Base-by-base conservation (phyloP, 352 stramenopile species). In the Globisporangium cystogenes region DNA sequence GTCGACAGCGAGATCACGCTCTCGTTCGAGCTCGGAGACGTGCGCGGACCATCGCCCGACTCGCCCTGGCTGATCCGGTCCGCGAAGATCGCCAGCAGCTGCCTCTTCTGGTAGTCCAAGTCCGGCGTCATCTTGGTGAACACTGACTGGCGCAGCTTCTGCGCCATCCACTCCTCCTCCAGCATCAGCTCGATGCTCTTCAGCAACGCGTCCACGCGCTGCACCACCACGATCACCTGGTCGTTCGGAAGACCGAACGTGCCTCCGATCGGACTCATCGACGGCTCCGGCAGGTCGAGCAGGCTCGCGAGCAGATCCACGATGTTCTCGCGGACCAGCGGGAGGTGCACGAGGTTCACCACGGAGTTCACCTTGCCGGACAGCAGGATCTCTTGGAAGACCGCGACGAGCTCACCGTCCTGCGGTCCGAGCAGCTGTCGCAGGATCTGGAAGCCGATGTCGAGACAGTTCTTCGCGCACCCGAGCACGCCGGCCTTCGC, bases 141-240 rank as follows among this genome's bases (percentile, higher is more conserved):
- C 10, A 74, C 64, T 18, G 78, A 93, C 48, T 87, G 75, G n/a
- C 82, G 75, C 18, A 93, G 36, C 60, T 87, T 89, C 48, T 90
- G 74, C 0, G 82, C 82, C 80, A 93, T 93, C 82, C 76, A 91
- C 49, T 93, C 82, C 55, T 93, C 80, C 52, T 93, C 80, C 20
- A 93, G 65, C 80, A 93, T 90, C 4, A 93, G 64, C 43, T 93
- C 82, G 36, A 90, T 76, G 36, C 79, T 90, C 67, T 93, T 90
- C 7, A 93, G 51, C 35, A 93, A 48, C 26, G 78, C 78, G 51
- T 90, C 82, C 12, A 93, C 66, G 36, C 79, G 76, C 53, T 91
- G 76, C 8, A 93, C 76, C 33, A 93, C 73, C 12, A 89, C 68
- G 29, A 89, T 48, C 26, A 91, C 80, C 43, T 91, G 77, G 27